These are phyloP conservation scores for Talaromyces atroroseus DNA, from an alignment of 2,329 filamentous ascomycete genomes.

Conservation along the genomic window DNA sequence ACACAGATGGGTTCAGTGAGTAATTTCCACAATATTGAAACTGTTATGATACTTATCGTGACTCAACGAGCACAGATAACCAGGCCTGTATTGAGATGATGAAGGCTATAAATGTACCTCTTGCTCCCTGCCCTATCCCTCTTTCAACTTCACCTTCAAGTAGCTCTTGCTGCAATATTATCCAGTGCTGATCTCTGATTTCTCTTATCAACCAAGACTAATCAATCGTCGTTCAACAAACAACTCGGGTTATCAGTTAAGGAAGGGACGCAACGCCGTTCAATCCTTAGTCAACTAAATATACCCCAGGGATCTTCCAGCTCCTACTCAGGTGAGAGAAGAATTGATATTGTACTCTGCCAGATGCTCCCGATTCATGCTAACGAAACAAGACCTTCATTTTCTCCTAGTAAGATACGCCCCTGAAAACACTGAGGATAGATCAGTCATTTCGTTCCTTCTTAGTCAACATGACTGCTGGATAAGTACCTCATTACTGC, in stretches of 20 bases:
- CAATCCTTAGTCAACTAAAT: too few species aligned
- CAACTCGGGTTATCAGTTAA: background rate
- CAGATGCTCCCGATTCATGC: background rate
- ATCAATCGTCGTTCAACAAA: background rate
- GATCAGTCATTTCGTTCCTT: background rate
- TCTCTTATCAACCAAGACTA: background rate
- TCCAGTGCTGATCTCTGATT: background rate
- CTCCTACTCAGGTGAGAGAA: background rate
- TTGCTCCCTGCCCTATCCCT: background rate
- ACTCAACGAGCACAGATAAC: background rate
- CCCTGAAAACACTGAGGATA: background rate
- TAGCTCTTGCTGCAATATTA: background rate
- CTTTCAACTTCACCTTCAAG: background rate
- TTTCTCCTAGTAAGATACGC: background rate
- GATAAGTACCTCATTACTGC: too few species aligned
- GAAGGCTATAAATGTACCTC: background rate
- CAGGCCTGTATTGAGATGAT: background rate
- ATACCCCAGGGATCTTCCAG: background rate
- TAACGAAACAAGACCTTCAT: background rate
- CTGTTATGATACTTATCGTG: background rate
- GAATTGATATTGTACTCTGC: background rate
- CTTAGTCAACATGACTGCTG: background rate
- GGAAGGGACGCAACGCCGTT: background rate
- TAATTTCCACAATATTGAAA: too few species aligned
- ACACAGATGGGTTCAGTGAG: background rate